phyloP scores from a whole-genome alignment of 164 flowering plant genomes.

The Aristolochia fimbriata region DNA sequence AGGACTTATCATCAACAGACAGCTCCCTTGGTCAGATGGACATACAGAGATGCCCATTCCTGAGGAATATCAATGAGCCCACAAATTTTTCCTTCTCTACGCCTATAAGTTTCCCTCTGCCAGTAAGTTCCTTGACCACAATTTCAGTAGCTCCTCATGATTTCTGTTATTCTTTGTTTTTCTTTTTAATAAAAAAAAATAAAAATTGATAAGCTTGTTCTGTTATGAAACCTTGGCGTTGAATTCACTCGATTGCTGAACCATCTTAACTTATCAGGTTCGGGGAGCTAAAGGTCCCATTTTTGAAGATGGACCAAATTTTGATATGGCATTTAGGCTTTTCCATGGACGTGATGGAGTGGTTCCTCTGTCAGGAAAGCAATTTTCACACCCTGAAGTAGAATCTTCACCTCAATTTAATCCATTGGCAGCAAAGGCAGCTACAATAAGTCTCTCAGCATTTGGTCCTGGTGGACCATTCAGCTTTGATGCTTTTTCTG shows the following conservation, averaged over 20 bases:
- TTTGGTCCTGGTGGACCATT: constrained; percentile 91
- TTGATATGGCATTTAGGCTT: constrained; percentile 84
- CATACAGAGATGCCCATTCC: constrained; percentile 67
- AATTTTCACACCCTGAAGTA: constrained; percentile 25
- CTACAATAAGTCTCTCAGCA: constrained; percentile 84
- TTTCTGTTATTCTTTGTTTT: background rate
- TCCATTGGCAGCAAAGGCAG: constrained; percentile 95
- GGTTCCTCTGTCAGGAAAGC: constrained; percentile 80
- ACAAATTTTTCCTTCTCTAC: constrained; percentile 70
- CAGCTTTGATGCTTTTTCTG: constrained; percentile 61
- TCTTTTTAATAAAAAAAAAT: too few relatives aligned
- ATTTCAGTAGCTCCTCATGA: background rate
- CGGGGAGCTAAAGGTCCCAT: constrained; percentile 73
- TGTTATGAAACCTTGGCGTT: background rate
- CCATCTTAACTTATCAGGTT: constrained; percentile 26
- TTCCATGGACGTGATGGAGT: constrained; percentile 96
- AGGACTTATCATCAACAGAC: constrained; percentile 22
- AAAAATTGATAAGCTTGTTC: too few relatives aligned
- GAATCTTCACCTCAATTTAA: constrained; percentile 51
- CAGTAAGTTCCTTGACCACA: constrained; percentile 38
- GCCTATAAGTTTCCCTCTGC: constrained; percentile 46
- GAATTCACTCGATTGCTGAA: background rate
- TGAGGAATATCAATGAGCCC: constrained; percentile 87
- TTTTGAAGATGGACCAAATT: constrained; percentile 94
- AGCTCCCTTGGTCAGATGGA: constrained; percentile 24